These are phyloP conservation scores for Mortierella sp. DNA, from an alignment of 371 early-diverging fungal genomes.

Conservation along the genomic window DNA sequence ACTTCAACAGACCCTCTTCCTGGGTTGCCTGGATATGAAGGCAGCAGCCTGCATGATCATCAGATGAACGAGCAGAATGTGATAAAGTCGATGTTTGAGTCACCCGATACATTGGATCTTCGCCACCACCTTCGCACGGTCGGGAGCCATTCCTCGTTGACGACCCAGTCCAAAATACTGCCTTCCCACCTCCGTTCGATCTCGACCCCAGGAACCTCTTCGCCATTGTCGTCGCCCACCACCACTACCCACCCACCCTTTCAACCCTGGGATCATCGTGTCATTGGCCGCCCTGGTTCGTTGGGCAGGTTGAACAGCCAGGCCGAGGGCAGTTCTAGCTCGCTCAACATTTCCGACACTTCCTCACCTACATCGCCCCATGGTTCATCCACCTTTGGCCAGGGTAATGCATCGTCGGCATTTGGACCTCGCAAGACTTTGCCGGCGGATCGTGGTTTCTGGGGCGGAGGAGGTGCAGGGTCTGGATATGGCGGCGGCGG, in stretches of 20 bases:
- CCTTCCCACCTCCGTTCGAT: conserved; percentile 54
- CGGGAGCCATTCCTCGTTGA: conserved; percentile 41
- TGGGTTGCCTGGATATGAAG: background rate
- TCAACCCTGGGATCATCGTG: conserved; percentile 42
- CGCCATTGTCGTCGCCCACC: conserved; percentile 43
- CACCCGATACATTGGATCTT: conserved; percentile 45
- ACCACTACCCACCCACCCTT: conserved; percentile 9
- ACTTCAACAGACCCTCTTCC: background rate
- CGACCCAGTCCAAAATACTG: conserved; percentile 40
- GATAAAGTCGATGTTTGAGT: conserved; percentile 57
- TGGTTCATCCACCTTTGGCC: conserved; percentile 9
- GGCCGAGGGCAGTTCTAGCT: conserved; percentile 39
- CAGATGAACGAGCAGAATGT: conserved; percentile 52
- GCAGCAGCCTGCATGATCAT: conserved; percentile 13
- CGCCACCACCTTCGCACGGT: conserved; percentile 52
- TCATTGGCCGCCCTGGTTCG: conserved; percentile 38
- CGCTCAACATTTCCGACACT: conserved; percentile 34
- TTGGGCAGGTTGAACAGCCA: conserved; percentile 50
- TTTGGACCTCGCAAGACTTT: conserved; percentile 20
- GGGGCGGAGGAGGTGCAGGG: conserved; percentile 1
- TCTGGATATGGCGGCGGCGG: conserved; percentile 11
- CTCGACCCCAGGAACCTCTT: conserved; percentile 40
- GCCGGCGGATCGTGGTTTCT: background rate
- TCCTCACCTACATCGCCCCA: conserved; percentile 50
- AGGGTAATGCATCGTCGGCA: conserved; percentile 6